Conservation (phyloP, 2,329 filamentous ascomycete species). For the Verticillium nubilum region DNA sequence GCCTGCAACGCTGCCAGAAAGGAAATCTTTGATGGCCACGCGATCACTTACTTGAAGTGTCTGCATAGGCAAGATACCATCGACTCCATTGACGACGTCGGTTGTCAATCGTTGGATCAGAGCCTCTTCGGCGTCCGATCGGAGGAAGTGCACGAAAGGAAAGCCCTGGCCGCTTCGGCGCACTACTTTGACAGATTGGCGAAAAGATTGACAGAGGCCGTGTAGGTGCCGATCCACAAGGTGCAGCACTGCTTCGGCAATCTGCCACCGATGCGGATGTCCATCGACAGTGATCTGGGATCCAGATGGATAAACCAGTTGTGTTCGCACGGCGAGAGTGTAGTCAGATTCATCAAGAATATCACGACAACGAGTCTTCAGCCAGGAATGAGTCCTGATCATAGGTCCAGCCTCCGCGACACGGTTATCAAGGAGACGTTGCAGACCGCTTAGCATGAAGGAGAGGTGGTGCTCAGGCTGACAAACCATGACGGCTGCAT, state of each 20-base stretch:
- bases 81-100: conserved; percentile 31
- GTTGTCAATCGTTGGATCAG: conserved; percentile 32
- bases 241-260: conserved; percentile 32
- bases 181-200: conserved; percentile 41
- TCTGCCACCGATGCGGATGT: conserved; percentile 45
- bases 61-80: conserved; percentile 23
- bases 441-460: conserved; percentile 56
- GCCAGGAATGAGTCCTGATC: conserved; percentile 43
- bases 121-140: conserved; percentile 37
- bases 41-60: conserved; percentile 22
- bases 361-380: conserved; percentile 47
- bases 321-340: conserved; percentile 46
- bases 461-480: conserved; percentile 62
- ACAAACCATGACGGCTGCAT: conserved; percentile 49
- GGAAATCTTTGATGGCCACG: conserved; percentile 18
- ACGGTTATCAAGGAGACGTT: conserved; percentile 45
- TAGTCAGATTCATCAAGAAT: conserved; percentile 61
- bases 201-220: conserved; percentile 29
- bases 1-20: conserved; percentile 12
- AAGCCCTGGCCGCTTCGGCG: conserved; percentile 32
- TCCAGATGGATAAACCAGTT: conserved; percentile 54
- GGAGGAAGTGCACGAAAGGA: conserved; percentile 52
- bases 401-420: conserved; percentile 37
- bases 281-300: conserved; percentile 42
- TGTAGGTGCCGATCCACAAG: conserved; percentile 32